Evolutionary conservation across 2,329 filamentous ascomycete species (phyloP), one percentile per base, ranked within the genome.

Genomic region (Hirsutella thompsonii): DNA sequence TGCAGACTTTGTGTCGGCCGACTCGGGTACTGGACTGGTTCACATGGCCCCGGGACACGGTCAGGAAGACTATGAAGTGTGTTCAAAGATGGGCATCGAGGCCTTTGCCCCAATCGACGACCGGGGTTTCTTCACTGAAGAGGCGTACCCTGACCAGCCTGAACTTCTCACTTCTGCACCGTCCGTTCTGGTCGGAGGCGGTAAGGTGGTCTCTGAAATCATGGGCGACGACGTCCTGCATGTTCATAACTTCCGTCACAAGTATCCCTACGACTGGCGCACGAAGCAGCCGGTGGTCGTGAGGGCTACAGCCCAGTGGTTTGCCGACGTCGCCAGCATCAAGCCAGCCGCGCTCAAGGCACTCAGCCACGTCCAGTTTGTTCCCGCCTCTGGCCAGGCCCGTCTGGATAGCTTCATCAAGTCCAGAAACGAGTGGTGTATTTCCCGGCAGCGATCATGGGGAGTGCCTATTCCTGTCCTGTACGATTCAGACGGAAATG

Each of bases 241-340:
- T 32, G 74, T 73, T 4, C 82, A 93, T 50, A 70, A 69, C 42
- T 82, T 90, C 56, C 72, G 71, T 40, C 92, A 98, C 68, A 96
- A 94, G 60, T 96, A 96, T 57, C 92, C 92, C 0, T 94, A 96
- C 51, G 92, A 98, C 62, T 98, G 92, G 92, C 76, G 92, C 41
- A 94, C 90, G 0, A 98, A 96, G 61, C 72, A 83, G 49, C 92
- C 92, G 1, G 81, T 98, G 38, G 87, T 98, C 44, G 77, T 93
- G 28, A 70, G 92, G 48, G 90, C 92, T 3, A 98, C 93, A 0
- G 86, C 89, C 30, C 92, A 98, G 62, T 98, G 92, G 92, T 98
- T 98, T 56, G 88, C 92, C 10, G 86, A 96, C 58, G 86, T 95
- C 2, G 86, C 73, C 13, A 76, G 72, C 39, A 90, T 96, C 59